A percentile compares a stretch with the other conserved stretches of the same genome.
These are phyloP conservation scores for Beauveria scarabaeidicola DNA, from an alignment of 2,329 filamentous ascomycete genomes.

Conservation along the genomic window DNA sequence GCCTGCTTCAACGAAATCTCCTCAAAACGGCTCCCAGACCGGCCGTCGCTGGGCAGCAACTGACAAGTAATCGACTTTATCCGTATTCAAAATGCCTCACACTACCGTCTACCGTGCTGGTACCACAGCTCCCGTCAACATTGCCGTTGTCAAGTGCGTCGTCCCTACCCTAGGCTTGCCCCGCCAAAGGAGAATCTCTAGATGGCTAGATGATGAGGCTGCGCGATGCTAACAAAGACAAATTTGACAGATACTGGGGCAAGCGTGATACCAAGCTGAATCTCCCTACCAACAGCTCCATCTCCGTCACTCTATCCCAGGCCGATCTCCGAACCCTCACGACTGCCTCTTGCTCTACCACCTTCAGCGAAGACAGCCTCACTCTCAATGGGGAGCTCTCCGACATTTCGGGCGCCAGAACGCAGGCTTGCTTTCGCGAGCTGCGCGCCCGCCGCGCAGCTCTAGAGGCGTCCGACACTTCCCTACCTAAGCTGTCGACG, in stretches of 20 bases:
- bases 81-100: slow-evolving; percentile 33
- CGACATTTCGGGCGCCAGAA: slow-evolving; percentile 79
- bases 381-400: slow-evolving; percentile 76
- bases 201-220: not conserved
- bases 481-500: slow-evolving; percentile 72
- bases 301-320: slow-evolving; percentile 94
- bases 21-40: not conserved
- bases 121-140: slow-evolving; percentile 96
- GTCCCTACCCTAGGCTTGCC: not conserved
- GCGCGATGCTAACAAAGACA: not conserved
- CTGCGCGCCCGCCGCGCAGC: slow-evolving; percentile 68
- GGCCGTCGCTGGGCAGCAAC: not conserved
- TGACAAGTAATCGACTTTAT: not conserved
- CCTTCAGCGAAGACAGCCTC: slow-evolving; percentile 63
- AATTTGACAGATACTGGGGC: slow-evolving; percentile 65
- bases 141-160: slow-evolving; percentile 85
- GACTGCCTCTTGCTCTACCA: slow-evolving; percentile 78
- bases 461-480: slow-evolving; percentile 63
- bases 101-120: slow-evolving; percentile 74
- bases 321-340: slow-evolving; percentile 90
- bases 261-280: slow-evolving; percentile 92
- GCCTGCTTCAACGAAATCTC: slow-evolving; percentile 3
- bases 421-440: slow-evolving; percentile 88
- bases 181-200: not conserved
- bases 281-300: slow-evolving; percentile 93